These are phyloP conservation scores for Leucogyrophana mollusca DNA, from an alignment of 768 basidiomycete genomes.

Conservation along the genomic window DNA sequence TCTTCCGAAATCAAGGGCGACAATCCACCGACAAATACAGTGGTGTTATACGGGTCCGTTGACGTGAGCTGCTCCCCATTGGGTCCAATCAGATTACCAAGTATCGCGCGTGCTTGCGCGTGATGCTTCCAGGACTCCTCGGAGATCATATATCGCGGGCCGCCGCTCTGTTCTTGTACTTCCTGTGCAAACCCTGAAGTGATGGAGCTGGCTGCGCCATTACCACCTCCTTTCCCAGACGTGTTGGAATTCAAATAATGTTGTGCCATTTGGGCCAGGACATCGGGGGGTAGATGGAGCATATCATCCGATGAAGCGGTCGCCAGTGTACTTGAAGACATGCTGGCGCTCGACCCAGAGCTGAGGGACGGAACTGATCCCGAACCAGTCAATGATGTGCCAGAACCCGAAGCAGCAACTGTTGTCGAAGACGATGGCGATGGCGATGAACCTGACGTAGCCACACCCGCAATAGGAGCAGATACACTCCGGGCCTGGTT, in stretches of 20 bases:
- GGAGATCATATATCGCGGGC: conserved; percentile 55
- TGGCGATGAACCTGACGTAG: conserved; percentile 16
- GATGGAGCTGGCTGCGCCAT: conserved; percentile 27
- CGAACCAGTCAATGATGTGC: conserved; percentile 49
- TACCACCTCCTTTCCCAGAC: conserved; percentile 21
- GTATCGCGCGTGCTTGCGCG: conserved; percentile 76
- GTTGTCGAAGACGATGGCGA: conserved; percentile 29
- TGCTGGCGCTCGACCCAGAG: conserved; percentile 44
- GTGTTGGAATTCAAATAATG: conserved; percentile 42
- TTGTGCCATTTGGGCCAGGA: conserved; percentile 48
- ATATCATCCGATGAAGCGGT: conserved; percentile 54
- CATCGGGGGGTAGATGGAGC: conserved; percentile 43
- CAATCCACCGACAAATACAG: conserved; percentile 91
- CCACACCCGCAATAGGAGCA: conserved; percentile 56
- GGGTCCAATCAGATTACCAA: conserved; percentile 81
- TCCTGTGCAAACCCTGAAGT: conserved; percentile 41
- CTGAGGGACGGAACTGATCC: conserved; percentile 51
- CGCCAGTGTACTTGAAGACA: conserved; percentile 49
- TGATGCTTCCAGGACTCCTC: conserved; percentile 87
- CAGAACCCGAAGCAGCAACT: conserved; percentile 43
- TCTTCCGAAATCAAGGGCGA: conserved; percentile 90
- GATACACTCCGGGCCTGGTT: conserved; percentile 65
- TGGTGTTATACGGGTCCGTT: conserved; percentile 94
- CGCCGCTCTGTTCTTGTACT: conserved; percentile 36
- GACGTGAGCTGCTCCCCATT: conserved; percentile 86